Percentiles rank a stretch among this genome's conserved stretches.
phyloP scores from a whole-genome alignment of 1,284 basidiomycete genomes.

The Taiwanofungus camphoratus region DNA sequence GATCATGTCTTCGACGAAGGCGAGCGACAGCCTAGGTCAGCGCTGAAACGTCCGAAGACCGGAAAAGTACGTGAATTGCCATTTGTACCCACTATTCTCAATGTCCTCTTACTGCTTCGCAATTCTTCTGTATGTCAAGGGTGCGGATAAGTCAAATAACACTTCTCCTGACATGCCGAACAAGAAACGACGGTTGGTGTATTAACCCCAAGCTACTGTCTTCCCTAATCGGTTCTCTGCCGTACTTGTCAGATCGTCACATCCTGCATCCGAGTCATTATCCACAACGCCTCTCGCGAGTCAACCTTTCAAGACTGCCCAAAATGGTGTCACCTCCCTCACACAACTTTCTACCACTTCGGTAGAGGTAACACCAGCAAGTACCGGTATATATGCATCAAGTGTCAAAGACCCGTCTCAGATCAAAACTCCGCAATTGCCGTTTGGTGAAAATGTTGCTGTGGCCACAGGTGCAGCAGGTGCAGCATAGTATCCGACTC shows the following conservation, averaged over 20 bases:
- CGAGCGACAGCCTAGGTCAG: slow-evolving; percentile 64
- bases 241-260: slow-evolving; percentile 38
- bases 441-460: slow-evolving; percentile 59
- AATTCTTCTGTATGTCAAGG: slow-evolving; percentile 33
- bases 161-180: slow-evolving; percentile 67
- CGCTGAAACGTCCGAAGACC: slow-evolving; percentile 62
- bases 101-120: slow-evolving; percentile 12
- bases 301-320: slow-evolving; percentile 17
- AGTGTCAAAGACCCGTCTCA: slow-evolving; percentile 38
- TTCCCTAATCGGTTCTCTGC: slow-evolving; percentile 19
- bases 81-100: slow-evolving; percentile 12
- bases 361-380: slow-evolving; percentile 13
- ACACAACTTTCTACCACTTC: slow-evolving; percentile 6
- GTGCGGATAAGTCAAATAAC: slow-evolving; percentile 54
- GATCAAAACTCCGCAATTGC: slow-evolving; percentile 57
- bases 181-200: slow-evolving; percentile 59
- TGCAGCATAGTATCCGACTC: slow-evolving; percentile 37
- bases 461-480: slow-evolving; percentile 47
- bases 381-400: slow-evolving; percentile 32
- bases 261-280: slow-evolving; percentile 21
- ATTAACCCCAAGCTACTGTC: slow-evolving; percentile 14
- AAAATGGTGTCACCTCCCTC: slow-evolving; percentile 19
- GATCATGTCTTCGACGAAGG: slow-evolving; percentile 82
- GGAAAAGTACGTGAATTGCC: slow-evolving; percentile 56
- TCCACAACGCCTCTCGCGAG: slow-evolving; percentile 10